Evolutionary conservation across 495 filamentous ascomycete species (phyloP).

Genomic region (Penicillium verhagenii): DNA sequence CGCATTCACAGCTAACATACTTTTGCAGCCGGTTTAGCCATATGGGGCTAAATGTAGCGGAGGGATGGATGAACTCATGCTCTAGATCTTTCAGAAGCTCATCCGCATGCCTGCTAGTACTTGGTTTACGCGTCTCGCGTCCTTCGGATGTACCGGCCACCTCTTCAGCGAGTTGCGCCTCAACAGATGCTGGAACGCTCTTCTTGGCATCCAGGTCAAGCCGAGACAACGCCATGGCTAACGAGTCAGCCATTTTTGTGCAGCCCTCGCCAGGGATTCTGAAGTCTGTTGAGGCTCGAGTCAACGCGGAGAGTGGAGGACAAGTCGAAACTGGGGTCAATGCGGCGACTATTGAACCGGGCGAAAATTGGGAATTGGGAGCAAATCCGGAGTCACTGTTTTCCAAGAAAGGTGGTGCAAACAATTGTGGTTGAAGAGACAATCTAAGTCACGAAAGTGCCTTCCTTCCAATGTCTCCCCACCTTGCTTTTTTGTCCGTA

Average conservation of each 20-base stretch:
- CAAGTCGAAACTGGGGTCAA: too few relatives aligned
- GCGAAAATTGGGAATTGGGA: too few relatives aligned
- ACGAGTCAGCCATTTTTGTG: constrained; percentile 23
- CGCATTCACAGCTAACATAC: constrained; percentile 33
- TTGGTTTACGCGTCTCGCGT: constrained; percentile 55
- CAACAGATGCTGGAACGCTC: constrained; percentile 27
- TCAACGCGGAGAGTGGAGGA: too few relatives aligned
- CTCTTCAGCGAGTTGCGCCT: constrained; percentile 35
- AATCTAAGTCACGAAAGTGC: too few relatives aligned
- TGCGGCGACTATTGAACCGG: neutral
- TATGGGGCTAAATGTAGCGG: constrained; percentile 67
- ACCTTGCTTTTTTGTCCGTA: too few relatives aligned
- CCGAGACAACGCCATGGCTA: constrained; percentile 31
- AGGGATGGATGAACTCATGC: constrained; percentile 73
- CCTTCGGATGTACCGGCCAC: constrained; percentile 30
- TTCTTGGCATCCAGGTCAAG: constrained; percentile 27
- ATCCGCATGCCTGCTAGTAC: constrained; percentile 44
- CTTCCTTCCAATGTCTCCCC: too few relatives aligned
- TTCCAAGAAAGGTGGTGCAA: too few relatives aligned
- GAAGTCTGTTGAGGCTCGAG: too few relatives aligned
- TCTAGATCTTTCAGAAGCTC: constrained; percentile 70
- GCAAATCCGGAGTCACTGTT: too few relatives aligned
- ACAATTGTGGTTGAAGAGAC: too few relatives aligned
- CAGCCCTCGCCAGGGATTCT: too few relatives aligned
- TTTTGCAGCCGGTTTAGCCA: constrained; percentile 90